Percentiles rank a stretch among this genome's conserved stretches.
Conservation (phyloP, 2,329 filamentous ascomycete species). For the Fusarium armeniacum region DNA sequence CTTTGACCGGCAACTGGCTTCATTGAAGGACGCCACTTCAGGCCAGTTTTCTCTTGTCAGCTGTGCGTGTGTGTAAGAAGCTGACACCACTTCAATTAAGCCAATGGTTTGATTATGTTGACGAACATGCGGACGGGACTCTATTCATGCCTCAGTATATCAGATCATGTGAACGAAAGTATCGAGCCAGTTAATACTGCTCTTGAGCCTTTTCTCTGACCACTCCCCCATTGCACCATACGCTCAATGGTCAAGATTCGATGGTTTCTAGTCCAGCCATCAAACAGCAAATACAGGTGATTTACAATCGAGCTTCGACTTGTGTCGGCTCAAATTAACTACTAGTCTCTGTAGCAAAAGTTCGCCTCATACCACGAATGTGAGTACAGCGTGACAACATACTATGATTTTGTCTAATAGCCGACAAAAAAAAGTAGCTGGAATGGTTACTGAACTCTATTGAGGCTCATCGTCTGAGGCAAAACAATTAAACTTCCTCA, state of each 20-base stretch:
- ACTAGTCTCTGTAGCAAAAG: not conserved
- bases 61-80: constrained; percentile 11
- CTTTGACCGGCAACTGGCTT: constrained; percentile 17
- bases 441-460: constrained; percentile 45
- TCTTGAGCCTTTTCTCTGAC: not conserved
- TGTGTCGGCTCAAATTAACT: not conserved
- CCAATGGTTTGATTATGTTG: not conserved
- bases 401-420: not conserved
- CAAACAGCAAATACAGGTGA: not conserved
- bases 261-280: not conserved
- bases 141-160: not conserved
- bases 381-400: not conserved
- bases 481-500: constrained; percentile 15
- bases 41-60: constrained; percentile 28
- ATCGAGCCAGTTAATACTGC: not conserved
- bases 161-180: not conserved
- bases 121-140: not conserved
- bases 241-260: not conserved
- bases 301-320: not conserved
- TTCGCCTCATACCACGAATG: not conserved
- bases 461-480: constrained; percentile 4
- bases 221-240: not conserved
- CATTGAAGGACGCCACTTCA: constrained; percentile 10
- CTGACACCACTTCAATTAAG: not conserved
- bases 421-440: constrained; percentile 15